These are phyloP conservation scores for Oryza glumipatula DNA, from an alignment of 176 grass and related monocot genomes.

Conservation along the genomic window DNA sequence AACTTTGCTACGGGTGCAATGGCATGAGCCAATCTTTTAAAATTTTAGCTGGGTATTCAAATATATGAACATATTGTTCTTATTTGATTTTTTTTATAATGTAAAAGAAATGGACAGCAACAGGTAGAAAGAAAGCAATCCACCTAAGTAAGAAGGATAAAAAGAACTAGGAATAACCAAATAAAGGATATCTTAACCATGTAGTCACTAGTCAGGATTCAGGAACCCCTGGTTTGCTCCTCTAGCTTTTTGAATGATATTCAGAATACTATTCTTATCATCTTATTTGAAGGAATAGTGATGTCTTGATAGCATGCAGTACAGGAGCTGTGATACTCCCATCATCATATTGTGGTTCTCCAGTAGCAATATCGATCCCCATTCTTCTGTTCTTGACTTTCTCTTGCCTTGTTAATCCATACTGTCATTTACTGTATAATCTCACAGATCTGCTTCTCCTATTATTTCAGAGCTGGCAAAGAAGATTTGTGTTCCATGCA, in stretches of 20 bases:
- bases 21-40: neutral
- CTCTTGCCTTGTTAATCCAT: conserved; percentile 8
- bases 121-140: neutral
- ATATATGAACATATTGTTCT: neutral
- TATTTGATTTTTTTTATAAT: conserved; percentile 3
- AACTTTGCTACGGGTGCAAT: neutral
- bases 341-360: neutral
- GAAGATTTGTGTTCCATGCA: conserved; percentile 85
- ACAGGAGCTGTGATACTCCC: conserved; percentile 2
- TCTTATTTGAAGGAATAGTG: neutral
- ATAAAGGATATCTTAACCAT: conserved; percentile 16
- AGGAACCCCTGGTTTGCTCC: neutral
- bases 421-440: neutral
- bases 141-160: neutral
- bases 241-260: neutral
- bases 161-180: neutral
- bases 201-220: too few relatives aligned
- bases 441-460: conserved; percentile 15
- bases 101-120: neutral
- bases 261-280: neutral
- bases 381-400: conserved; percentile 10
- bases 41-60: neutral
- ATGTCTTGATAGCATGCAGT: neutral
- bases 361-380: neutral
- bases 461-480: conserved; percentile 63